Base-by-base conservation (phyloP, 108 stramenopile species). In the Nitzschia sp. region DNA sequence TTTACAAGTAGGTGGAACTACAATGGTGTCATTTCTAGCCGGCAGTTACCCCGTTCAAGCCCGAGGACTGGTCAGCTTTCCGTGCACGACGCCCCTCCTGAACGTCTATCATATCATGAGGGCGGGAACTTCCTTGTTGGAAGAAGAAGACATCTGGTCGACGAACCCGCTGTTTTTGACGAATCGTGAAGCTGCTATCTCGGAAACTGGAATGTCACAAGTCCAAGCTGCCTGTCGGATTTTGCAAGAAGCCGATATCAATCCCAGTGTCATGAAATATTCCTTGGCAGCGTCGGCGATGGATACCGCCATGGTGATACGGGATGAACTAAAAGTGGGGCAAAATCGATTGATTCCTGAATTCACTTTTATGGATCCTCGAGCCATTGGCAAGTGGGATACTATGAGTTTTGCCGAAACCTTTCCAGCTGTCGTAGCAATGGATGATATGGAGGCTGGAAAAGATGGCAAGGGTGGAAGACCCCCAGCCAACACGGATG, bases 361-460 rank as follows among this genome's bases (percentile, higher is more conserved):
- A 61, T 94, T 86, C 64, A 91, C 85, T 38, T 94, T 85, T 59
- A 62, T 91, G 76, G 92, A 94, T 78, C 90, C 84, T 30, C 70
- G 93, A 38, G 93, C 80, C 0, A 81, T 89, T 27, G 93, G 93
- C 9, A 49, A 63, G 30, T 94, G 90, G 90, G 90, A 94, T 56
- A 84, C 72, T 69, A 70, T 72, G 17, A 53, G 72, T 13, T 29
- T 74, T 29, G 67, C 74, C n/a, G 23, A 42, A 30, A 87, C 86
- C 0, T 48, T 71, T 57, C 76, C 76, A 19, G 92, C 92, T 5
- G 76, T 93, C 0, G 85, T 83, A 81, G 91, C 91, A 0, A 54
- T 93, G 77, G 91, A 93, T 65, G 77, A 45, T 0, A 51, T 68
- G 19, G 91, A 93, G 66, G 86, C 88, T 2, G 87, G 87, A 9